A percentile compares a stretch with the other conserved stretches of the same genome.
These are phyloP conservation scores for Aspergillus carbonarius DNA, from an alignment of 2,329 filamentous ascomycete genomes.

Conservation along the genomic window DNA sequence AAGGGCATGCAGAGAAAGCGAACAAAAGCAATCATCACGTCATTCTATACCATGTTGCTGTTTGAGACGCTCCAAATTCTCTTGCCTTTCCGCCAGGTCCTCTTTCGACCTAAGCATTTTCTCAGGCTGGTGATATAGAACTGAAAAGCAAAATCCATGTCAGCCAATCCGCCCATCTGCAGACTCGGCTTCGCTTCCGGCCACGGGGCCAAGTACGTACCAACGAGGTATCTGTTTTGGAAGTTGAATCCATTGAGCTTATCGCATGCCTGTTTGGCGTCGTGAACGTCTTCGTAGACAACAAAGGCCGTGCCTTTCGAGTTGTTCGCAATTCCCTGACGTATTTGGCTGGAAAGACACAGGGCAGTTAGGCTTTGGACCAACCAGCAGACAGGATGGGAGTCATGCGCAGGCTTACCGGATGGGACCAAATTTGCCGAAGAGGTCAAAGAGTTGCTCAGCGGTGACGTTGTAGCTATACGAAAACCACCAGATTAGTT, in stretches of 20 bases:
- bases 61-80: constrained; percentile 98
- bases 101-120: constrained; percentile 86
- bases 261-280: constrained; percentile 98
- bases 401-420: constrained; percentile 60
- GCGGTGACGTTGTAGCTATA: constrained; percentile 95
- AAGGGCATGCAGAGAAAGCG: constrained; percentile 33
- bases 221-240: constrained; percentile 97
- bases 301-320: constrained; percentile 99
- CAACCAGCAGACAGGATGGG: constrained; percentile 8
- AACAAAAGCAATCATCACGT: constrained; percentile 41
- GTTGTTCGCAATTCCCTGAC: constrained; percentile 93
- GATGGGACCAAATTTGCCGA: constrained; percentile 95
- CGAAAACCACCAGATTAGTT: constrained; percentile 14
- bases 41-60: constrained; percentile 98
- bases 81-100: constrained; percentile 88
- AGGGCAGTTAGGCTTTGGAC: constrained; percentile 4
- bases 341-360: constrained; percentile 74
- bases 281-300: constrained; percentile 98
- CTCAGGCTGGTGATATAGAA: constrained; percentile 74
- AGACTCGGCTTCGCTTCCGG: background rate
- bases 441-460: constrained; percentile 97
- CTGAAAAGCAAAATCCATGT: constrained; percentile 32
- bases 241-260: constrained; percentile 99
- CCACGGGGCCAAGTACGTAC: constrained; percentile 55
- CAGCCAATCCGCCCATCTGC: constrained; percentile 1